These are phyloP conservation scores for Naganishia randhawae DNA, from an alignment of 768 basidiomycete species.

Conservation along the genomic window DNA sequence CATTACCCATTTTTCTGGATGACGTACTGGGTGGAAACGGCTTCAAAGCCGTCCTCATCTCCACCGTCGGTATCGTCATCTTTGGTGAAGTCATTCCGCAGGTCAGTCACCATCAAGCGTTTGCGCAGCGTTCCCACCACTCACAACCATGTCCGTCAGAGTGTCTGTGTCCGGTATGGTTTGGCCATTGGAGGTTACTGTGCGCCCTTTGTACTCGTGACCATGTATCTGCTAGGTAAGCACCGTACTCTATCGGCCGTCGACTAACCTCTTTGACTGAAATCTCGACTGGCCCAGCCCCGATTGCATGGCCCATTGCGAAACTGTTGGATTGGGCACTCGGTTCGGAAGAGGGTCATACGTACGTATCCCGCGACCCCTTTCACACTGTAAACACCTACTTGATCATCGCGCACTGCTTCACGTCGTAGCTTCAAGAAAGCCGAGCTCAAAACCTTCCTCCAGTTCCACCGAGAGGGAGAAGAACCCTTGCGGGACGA, in stretches of 20 bases:
- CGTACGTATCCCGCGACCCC: slow-evolving; percentile 35
- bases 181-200: slow-evolving; percentile 74
- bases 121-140: neutral
- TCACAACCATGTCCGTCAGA: neutral
- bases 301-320: slow-evolving; percentile 69
- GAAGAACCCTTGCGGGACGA: slow-evolving; percentile 53
- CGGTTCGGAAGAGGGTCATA: slow-evolving; percentile 63
- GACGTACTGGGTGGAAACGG: slow-evolving; percentile 53
- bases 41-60: slow-evolving; percentile 52
- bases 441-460: slow-evolving; percentile 54
- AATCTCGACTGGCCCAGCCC: slow-evolving; percentile 52
- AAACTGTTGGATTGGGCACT: slow-evolving; percentile 75
- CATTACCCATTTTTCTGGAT: slow-evolving; percentile 54
- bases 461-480: slow-evolving; percentile 53
- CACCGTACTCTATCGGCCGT: neutral
- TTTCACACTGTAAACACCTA: neutral
- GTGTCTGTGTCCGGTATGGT: slow-evolving; percentile 69
- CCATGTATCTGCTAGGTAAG: slow-evolving; percentile 63
- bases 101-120: slow-evolving; percentile 32
- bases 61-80: slow-evolving; percentile 49
- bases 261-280: neutral
- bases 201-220: slow-evolving; percentile 65
- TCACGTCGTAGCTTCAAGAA: slow-evolving; percentile 41
- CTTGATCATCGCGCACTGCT: neutral
- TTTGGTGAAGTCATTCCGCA: slow-evolving; percentile 63